Evolutionary conservation across 2,329 filamentous ascomycete species (phyloP).

Genomic region (Clathrospora elynae): DNA sequence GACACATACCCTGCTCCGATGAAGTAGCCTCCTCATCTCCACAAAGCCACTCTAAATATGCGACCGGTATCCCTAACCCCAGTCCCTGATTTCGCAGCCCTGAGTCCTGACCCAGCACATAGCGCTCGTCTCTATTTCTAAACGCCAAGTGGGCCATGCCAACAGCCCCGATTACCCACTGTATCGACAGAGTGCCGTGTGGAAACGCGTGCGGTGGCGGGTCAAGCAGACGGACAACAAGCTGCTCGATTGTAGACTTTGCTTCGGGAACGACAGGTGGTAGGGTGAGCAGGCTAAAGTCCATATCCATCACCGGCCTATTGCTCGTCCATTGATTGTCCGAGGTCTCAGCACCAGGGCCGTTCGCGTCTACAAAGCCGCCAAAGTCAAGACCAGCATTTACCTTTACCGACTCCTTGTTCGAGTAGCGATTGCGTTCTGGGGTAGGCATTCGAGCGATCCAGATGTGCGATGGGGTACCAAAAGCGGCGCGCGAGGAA

Average conservation of each 20-base stretch:
- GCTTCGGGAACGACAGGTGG: not conserved
- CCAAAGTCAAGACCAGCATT: constrained; percentile 14
- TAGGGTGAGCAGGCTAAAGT: constrained; percentile 3
- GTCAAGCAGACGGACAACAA: constrained; percentile 14
- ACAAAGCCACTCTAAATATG: constrained; percentile 29
- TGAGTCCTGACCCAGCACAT: constrained; percentile 18
- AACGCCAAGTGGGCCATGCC: constrained; percentile 20
- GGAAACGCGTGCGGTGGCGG: constrained; percentile 28
- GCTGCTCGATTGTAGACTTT: not conserved
- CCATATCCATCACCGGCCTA: constrained; percentile 1
- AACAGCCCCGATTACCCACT: constrained; percentile 22
- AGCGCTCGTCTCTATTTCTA: constrained; percentile 20
- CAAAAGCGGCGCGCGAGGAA: not conserved
- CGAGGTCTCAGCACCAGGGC: not conserved
- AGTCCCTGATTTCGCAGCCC: constrained; percentile 13
- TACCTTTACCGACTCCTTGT: constrained; percentile 21
- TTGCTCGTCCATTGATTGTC: not conserved
- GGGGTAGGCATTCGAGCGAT: not conserved
- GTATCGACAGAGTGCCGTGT: constrained; percentile 22
- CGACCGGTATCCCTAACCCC: constrained; percentile 22
- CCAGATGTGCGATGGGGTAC: not conserved
- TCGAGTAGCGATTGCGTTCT: constrained; percentile 17
- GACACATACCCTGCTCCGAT: constrained; percentile 17
- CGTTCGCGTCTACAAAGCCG: no score
- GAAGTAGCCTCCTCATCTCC: constrained; percentile 21